Base-by-base conservation (phyloP, 441 rosid genomes). In the Breynia disticha region DNA sequence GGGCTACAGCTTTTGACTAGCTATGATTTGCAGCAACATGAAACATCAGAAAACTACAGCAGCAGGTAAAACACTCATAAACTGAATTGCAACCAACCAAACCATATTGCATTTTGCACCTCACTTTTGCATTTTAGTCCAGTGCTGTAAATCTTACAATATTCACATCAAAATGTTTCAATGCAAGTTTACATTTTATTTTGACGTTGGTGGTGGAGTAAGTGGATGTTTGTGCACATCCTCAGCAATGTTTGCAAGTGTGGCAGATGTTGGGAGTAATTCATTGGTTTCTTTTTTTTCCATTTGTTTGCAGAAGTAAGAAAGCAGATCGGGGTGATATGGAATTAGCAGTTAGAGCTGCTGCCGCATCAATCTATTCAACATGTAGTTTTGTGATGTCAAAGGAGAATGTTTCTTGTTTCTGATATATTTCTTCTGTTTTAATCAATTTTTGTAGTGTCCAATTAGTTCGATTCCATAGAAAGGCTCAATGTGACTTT, bases 291-390 rank as follows among this genome's bases (percentile, higher is more conserved):
- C 5, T 18, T 5, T 9, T 46, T 20, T 14, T 45, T 43, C 52
- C 16, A 11, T 22, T 51, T 46, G 48, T 52, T 52, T 67, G 76
- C 83, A 87, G 95, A 68, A 61, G 68, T 19, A 77, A 65, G 69
- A 61, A 66, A 54, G 75, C 51, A 0, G 73, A 82, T 44, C 62
- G 61, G 62, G 57, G 61, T 9, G 85, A 82, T 62, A 75, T 65
- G 70, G 82, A 79, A 60, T 61, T 81, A 56, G 89, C 91, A 47
- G 80, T 93, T 37, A 77, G 76, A 72, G 95, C 95, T 15, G 95
- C 97, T 60, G 98, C 98, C 58, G 98, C 98, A 63, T 88, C 98
- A 49, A 79, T 91, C 50, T 91, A 88, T 51, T 86, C 98, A 0
- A 88, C 97, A 14, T 86, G 91, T 74, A 68, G 72, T 65, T 82